These are phyloP conservation scores for Coemansia pectinata DNA, from an alignment of 192 early-diverging fungal genomes.

Conservation along the genomic window DNA sequence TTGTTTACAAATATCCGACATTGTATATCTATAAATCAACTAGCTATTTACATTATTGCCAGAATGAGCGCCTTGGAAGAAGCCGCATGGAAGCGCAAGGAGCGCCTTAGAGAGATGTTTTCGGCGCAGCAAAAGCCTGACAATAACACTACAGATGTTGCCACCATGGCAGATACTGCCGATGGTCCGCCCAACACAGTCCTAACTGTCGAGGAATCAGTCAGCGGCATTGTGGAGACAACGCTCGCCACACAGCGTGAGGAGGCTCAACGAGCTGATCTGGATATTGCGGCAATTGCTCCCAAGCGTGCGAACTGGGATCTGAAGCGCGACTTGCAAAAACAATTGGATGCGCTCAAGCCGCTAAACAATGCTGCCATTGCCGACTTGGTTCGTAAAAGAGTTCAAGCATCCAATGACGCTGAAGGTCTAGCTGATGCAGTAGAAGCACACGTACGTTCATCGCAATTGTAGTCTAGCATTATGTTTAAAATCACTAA, in stretches of 20 bases:
- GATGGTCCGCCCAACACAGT: neutral
- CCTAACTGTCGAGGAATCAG: conserved; percentile 1
- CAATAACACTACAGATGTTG: neutral
- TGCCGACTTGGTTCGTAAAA: conserved; percentile 74
- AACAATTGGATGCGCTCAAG: conserved; percentile 71
- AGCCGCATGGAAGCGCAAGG: conserved; percentile 65
- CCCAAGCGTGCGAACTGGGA: conserved; percentile 91
- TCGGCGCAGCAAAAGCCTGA: neutral
- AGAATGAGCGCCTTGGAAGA: conserved; percentile 57
- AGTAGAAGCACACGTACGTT: conserved; percentile 18
- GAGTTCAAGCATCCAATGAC: conserved; percentile 24
- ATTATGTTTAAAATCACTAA: neutral
- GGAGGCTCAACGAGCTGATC: neutral
- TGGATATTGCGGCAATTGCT: conserved; percentile 78
- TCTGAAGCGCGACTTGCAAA: conserved; percentile 83
- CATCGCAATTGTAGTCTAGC: neutral
- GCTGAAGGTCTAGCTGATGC: conserved; percentile 17
- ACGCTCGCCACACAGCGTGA: conserved; percentile 16
- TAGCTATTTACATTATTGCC: neutral
- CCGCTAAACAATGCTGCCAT: conserved; percentile 69
- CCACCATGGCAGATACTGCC: neutral
- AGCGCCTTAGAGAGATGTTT: conserved; percentile 46
- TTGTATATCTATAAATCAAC: neutral
- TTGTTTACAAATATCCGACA: neutral
- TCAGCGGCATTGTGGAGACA: conserved; percentile 18